Evolutionary conservation across 805 yeast genomes (phyloP), one percentile per base, ranked within the genome.

Genomic region (Komagataella populi): DNA sequence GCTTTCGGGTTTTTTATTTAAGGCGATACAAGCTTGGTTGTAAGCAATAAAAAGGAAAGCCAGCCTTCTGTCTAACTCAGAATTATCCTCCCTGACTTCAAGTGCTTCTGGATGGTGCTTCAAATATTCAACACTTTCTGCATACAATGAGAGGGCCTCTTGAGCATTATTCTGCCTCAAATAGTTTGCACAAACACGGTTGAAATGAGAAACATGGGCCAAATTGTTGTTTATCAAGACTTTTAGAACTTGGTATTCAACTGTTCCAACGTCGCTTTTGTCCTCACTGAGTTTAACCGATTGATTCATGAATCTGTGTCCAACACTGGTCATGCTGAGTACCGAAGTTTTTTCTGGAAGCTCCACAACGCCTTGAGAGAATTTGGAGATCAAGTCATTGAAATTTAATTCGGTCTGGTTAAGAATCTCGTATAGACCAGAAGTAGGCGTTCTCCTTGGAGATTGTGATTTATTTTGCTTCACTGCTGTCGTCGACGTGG

Each of bases 91-190:
- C n/a, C 46, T 44, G 20, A 44, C 46, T 7, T 43, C 24, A 51
- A 49, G 54, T 30, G 48, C 48, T 20, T 51, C 55, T 6, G 61
- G 62, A 43, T 55, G 56, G 22, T 48, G 36, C 46, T 56, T 62
- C 47, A 58, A 55, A 51, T 60, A 62, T 48, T 63, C 64, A 17
- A 59, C 49, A 22, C 57, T 49, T 45, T 62, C 62, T 47, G 63
- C 56, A 62, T 63, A 65, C 4, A 60, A 23, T n/a, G 60, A 56
- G 24, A 66, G 49, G 3, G 66, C 67, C 46, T 59, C 60, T 6
- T 59, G 45, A 46, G 52, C 59, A 45, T 62, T 57, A 5, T 51
- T 50, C 23, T 65, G 69, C 3, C 18, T 16, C 6, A 63, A 30
- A 7, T 63, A 54, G n/a, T 52, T 50, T 6, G 44, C 52, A 44